Base-by-base conservation (phyloP, 345 rosid genomes). In the Pelargonium nanum region DNA sequence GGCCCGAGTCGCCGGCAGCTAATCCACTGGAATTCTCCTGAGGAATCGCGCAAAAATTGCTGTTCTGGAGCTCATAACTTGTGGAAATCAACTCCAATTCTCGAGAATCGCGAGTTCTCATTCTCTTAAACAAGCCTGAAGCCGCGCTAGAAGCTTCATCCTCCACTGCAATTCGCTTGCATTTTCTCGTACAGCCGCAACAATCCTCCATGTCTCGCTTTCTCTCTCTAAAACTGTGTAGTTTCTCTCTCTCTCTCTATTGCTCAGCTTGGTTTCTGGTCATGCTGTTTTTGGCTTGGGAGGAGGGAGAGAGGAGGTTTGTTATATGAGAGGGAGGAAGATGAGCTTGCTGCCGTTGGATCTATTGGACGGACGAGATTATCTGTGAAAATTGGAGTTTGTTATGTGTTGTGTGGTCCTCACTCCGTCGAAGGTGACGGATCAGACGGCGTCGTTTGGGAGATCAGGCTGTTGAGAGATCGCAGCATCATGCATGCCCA, bases 121-220 rank as follows among this genome's bases (percentile, higher is more conserved):
- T 74, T 56, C 19, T 74, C 66, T 68, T 79, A 74, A 77, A 80
- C 9, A 80, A 63, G 15, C 48, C 15, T 17, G 56, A 67, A 57
- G 68, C 73, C 66, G 73, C n/a, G 60, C 34, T 58, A 0, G 81
- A 77, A 65, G 76, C 73, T 72, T 72, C 79, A 17, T 65, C 48
- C 15, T 12, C 48, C 6, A 45, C 67, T 15, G 65, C 59, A 19
- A 28, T 63, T 65, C 86, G 73, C 70, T 77, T 82, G 54, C 63
- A 55, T 6, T 62, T 80, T 22, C 65, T 70, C 53, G 24, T 66
- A 17, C 48, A 40, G 15, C 48, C 48, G 2, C 48, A 15, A 40
- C 26, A 67, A 53, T 78, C 84, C 34, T 58, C 77, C 84, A 75
- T 77, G 48, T 30, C 53, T 60, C 24, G 19, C 60, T 61, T 58